Percentiles rank a stretch among this genome's conserved stretches.
phyloP scores from a whole-genome alignment of 768 basidiomycete genomes.

The Boletus edulis region DNA sequence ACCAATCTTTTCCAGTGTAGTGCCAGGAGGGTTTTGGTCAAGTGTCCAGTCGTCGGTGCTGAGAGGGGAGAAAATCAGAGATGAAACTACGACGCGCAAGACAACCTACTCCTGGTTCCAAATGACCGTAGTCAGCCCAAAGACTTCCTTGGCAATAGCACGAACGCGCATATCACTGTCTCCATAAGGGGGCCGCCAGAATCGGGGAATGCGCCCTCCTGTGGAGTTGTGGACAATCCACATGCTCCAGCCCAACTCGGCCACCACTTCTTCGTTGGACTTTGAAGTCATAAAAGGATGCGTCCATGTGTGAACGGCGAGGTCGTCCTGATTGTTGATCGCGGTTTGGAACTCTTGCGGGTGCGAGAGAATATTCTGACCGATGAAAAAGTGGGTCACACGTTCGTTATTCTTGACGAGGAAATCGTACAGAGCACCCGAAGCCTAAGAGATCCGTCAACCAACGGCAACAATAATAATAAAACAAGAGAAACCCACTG shows the following conservation, averaged over 20 bases:
- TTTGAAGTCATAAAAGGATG: constrained; percentile 83
- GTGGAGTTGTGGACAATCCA: constrained; percentile 77
- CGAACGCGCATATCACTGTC: constrained; percentile 81
- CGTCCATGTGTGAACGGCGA: constrained; percentile 54
- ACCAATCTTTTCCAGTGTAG: constrained; percentile 47
- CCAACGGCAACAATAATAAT: not conserved
- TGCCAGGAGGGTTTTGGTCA: constrained; percentile 34
- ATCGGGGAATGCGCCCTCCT: constrained; percentile 70
- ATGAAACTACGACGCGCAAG: not conserved
- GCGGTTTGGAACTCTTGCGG: constrained; percentile 54
- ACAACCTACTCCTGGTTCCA: constrained; percentile 84
- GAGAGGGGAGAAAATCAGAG: constrained; percentile 1
- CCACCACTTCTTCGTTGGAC: constrained; percentile 65
- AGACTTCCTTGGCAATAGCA: constrained; percentile 83
- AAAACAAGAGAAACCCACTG: constrained; percentile 29
- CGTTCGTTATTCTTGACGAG: constrained; percentile 58
- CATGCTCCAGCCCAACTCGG: constrained; percentile 76
- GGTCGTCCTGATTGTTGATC: constrained; percentile 40
- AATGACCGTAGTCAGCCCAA: constrained; percentile 78
- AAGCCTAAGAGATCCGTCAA: constrained; percentile 31
- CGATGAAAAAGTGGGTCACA: constrained; percentile 92
- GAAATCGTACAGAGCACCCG: constrained; percentile 58
- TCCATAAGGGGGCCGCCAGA: constrained; percentile 89
- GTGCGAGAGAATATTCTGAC: constrained; percentile 64
- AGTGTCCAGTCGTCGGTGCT: constrained; percentile 81